phyloP scores from a whole-genome alignment of 345 rosid species.

The Eucalyptus marginata region DNA sequence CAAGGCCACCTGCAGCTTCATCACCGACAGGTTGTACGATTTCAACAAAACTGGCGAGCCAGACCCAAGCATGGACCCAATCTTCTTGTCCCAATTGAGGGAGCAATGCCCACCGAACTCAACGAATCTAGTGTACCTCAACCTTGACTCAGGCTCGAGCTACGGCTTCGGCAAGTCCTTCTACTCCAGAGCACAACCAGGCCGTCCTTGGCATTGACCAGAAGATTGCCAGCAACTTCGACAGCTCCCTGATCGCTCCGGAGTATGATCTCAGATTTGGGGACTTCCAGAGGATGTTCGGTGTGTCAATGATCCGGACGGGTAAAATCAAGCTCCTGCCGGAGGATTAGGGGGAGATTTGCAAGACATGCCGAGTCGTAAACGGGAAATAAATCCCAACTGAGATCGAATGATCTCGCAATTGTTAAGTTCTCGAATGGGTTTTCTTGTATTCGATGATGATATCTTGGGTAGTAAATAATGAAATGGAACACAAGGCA shows the following conservation, averaged over 20 bases:
- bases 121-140: slow-evolving; percentile 33
- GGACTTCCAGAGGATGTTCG: slow-evolving; percentile 44
- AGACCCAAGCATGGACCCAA: slow-evolving; percentile 16
- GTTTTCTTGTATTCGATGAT: too few species aligned
- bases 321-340: slow-evolving; percentile 51
- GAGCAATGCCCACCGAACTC: slow-evolving; percentile 34
- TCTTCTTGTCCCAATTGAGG: slow-evolving; percentile 15
- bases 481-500: background rate
- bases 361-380: slow-evolving; percentile 28
- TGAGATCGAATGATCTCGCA: background rate
- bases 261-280: slow-evolving; percentile 43
- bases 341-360: slow-evolving; percentile 42
- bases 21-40: slow-evolving; percentile 35
- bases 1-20: slow-evolving; percentile 23
- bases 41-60: slow-evolving; percentile 35
- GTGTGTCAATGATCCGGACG: slow-evolving; percentile 54
- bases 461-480: background rate
- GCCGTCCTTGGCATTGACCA: slow-evolving; percentile 64
- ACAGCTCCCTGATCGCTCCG: slow-evolving; percentile 22
- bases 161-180: slow-evolving; percentile 30
- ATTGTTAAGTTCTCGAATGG: background rate
- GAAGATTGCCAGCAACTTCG: slow-evolving; percentile 33
- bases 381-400: background rate
- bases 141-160: slow-evolving; percentile 33
- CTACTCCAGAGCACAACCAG: slow-evolving; percentile 33